A percentile compares a stretch with the other conserved stretches of the same genome.
These are phyloP conservation scores for Dictyostelium intermedium DNA, from an alignment of 78 protist genomes.

Conservation along the genomic window DNA sequence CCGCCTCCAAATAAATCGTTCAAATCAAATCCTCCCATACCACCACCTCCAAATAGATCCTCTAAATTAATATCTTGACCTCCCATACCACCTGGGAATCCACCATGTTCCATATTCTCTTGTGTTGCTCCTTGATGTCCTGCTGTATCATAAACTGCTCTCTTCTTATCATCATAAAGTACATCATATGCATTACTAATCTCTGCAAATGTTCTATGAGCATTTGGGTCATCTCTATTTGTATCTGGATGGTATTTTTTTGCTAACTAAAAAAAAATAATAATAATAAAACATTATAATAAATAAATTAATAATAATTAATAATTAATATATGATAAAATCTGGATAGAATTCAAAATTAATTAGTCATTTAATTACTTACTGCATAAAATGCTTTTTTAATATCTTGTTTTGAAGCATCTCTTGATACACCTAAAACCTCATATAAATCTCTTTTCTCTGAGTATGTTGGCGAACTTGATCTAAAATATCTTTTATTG, in stretches of 20 bases:
- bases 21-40: slow-evolving; percentile 39
- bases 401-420: slow-evolving; percentile 67
- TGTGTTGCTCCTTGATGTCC: slow-evolving; percentile 80
- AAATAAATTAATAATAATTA: too few species aligned
- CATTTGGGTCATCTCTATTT: slow-evolving; percentile 63
- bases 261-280: slow-evolving; percentile 39
- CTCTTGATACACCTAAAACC: slow-evolving; percentile 60
- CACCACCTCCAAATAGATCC: slow-evolving; percentile 56
- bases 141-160: slow-evolving; percentile 71
- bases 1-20: slow-evolving; percentile 54
- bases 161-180: slow-evolving; percentile 70
- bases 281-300: not conserved
- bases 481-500: slow-evolving; percentile 44
- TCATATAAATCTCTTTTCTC: slow-evolving; percentile 79
- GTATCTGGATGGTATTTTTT: slow-evolving; percentile 82
- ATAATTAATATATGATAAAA: too few species aligned
- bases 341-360: too few species aligned
- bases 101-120: slow-evolving; percentile 37
- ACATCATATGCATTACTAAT: slow-evolving; percentile 74
- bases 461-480: slow-evolving; percentile 1
- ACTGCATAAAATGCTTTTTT: slow-evolving; percentile 79
- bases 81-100: slow-evolving; percentile 20
- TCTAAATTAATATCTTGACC: slow-evolving; percentile 12
- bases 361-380: not conserved
- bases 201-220: slow-evolving; percentile 71